Evolutionary conservation across 768 basidiomycete genomes (phyloP).

Genomic region (Amanita muscaria): DNA sequence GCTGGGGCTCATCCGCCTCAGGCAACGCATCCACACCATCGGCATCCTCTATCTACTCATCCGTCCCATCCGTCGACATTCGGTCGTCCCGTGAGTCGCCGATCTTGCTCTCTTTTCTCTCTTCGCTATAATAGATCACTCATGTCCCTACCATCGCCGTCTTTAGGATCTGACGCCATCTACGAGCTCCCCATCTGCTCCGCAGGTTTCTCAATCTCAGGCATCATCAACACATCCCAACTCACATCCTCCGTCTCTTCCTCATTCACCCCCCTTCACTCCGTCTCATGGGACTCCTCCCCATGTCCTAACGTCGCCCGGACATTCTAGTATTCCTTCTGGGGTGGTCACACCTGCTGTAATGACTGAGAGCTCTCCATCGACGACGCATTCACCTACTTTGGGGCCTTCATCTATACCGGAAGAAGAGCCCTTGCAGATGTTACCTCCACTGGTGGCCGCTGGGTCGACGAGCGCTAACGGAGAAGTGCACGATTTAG

Average conservation of each 20-base stretch:
- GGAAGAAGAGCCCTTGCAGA: conserved; percentile 1
- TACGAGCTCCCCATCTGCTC: background rate
- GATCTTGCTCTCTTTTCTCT: background rate
- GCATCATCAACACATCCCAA: conserved; percentile 2
- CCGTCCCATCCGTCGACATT: conserved; percentile 9
- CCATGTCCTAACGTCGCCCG: background rate
- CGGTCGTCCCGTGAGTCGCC: conserved; percentile 12
- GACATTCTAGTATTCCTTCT: conserved; percentile 1
- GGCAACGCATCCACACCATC: conserved; percentile 12
- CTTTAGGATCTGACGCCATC: background rate
- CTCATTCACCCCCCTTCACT: conserved; percentile 5
- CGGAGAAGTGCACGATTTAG: background rate
- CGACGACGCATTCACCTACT: background rate
- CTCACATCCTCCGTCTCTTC: conserved; percentile 11
- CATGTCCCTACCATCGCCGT: background rate
- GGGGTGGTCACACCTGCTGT: background rate
- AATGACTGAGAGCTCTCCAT: background rate
- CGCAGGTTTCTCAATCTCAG: background rate
- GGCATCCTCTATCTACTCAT: background rate
- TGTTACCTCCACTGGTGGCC: conserved; percentile 5
- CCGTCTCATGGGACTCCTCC: conserved; percentile 3
- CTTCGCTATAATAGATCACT: background rate
- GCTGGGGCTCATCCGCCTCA: too few relatives aligned
- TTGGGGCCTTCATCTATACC: background rate
- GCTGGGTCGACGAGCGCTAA: background rate